Base-by-base conservation (phyloP, 1,284 basidiomycete species). In the Trichosporon sp. region DNA sequence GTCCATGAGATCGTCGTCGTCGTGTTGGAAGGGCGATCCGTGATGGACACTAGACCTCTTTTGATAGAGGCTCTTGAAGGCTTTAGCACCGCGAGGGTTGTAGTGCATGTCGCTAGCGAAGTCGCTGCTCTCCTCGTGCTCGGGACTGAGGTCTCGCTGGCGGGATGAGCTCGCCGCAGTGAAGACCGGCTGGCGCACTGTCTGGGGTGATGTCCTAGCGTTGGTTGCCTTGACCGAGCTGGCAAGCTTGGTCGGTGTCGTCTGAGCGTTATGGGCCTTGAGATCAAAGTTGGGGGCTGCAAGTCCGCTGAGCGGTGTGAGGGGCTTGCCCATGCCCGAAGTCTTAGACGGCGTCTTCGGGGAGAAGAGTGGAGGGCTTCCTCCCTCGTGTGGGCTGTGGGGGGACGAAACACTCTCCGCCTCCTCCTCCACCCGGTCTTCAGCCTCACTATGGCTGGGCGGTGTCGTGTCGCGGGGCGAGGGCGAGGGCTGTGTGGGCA, bases 381-480 rank as follows among this genome's bases (percentile, higher is more conserved):
- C 6, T 35, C 14, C 32, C 1, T 8, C 31, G 16, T 16, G 59
- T 5, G 59, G 16, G 32, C 59, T 63, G 59, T 63, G 59, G 7
- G 59, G 59, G 12, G 59, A 63, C 31, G 59, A 63, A 14, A 63
- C 59, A 14, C 59, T 63, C 31, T 63, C 59, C 4, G 59, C 59
- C 59, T 63, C 59, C n/a, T 63, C 59, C 32, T 35, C 59, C 59
- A 8, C 16, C 32, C 31, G 31, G 16, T 63, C 59, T 63, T 63
- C 59, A n/a, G 59, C 59, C 59, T 63, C 59, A 21, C 59, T 63
- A 35, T 63, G 59, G 32, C 59, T 63, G 21, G 59, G 59, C n/a
- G 59, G 59, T 11, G 59, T 63, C 12, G 59, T 63, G n/a, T 63
- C 59, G 16, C 32, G 31, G 32, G 59, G 59, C 32, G 59, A 63